Conservation (phyloP, 176 grass and related monocot genomes). For the Tuctoria greenei region DNA sequence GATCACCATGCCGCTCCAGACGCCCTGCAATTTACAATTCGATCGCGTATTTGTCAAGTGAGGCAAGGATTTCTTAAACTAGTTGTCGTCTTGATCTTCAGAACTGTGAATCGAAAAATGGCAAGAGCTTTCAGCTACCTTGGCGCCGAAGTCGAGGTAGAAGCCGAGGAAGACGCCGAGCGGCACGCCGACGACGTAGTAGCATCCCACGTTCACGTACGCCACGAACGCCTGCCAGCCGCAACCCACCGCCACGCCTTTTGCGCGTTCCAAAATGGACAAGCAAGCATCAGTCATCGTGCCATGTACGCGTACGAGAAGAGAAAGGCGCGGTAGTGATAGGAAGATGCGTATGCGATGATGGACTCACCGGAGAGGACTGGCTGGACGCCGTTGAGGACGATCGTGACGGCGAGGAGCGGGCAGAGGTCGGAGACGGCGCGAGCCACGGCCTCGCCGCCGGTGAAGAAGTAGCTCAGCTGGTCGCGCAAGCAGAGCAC, state of each 20-base stretch:
- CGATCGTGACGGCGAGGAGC: slow-evolving; percentile 32
- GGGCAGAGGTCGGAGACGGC: slow-evolving; percentile 32
- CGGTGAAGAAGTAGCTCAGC: slow-evolving; percentile 39
- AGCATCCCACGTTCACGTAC: slow-evolving; percentile 35
- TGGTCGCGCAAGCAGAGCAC: slow-evolving; percentile 34
- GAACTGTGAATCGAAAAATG: neutral
- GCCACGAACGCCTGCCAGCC: slow-evolving; percentile 41
- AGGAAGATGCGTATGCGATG: too few species aligned
- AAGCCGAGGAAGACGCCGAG: slow-evolving; percentile 15
- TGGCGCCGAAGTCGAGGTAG: slow-evolving; percentile 13
- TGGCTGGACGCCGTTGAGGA: slow-evolving; percentile 44
- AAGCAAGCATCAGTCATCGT: neutral
- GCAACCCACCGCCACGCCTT: slow-evolving; percentile 34
- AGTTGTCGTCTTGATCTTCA: neutral
- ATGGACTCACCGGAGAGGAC: slow-evolving; percentile 30
- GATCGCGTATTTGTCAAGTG: neutral
- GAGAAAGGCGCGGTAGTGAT: neutral
- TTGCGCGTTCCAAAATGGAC: neutral
- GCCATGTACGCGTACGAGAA: neutral
- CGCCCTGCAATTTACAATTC: slow-evolving; percentile 33
- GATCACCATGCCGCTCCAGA: slow-evolving; percentile 56
- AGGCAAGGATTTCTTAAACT: neutral
- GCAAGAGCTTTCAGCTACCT: neutral
- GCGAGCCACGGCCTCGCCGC: slow-evolving; percentile 27
- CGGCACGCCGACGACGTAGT: slow-evolving; percentile 38